Percentiles rank a stretch among this genome's conserved stretches.
Evolutionary conservation across 768 basidiomycete genomes (phyloP).

Genomic region (Symmetrospora coprosmae): DNA sequence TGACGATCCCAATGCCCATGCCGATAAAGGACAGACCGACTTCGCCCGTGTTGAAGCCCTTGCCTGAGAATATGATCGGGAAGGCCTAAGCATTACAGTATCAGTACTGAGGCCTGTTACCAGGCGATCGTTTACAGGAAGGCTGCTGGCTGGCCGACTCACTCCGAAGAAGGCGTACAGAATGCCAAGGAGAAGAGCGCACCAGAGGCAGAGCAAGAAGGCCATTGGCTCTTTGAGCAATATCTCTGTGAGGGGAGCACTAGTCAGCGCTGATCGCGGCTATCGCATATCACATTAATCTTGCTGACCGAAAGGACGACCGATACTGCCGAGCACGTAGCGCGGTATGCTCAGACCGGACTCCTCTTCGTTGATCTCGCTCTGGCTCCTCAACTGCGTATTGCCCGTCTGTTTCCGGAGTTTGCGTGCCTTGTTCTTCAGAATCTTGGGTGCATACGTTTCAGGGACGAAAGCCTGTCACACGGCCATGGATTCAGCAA

Average conservation of each 20-base stretch:
- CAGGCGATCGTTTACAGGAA: background rate
- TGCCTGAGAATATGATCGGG: background rate
- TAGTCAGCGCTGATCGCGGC: background rate
- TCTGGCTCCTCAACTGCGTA: slow-evolving; percentile 39
- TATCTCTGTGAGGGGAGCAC: background rate
- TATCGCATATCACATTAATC: background rate
- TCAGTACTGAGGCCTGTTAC: background rate
- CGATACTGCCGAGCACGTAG: slow-evolving; percentile 13
- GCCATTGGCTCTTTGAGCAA: slow-evolving; percentile 54
- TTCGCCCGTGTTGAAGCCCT: slow-evolving; percentile 6
- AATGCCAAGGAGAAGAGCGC: slow-evolving; percentile 37
- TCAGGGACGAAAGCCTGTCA: slow-evolving; percentile 52
- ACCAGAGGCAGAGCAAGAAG: slow-evolving; percentile 57
- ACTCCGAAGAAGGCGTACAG: slow-evolving; percentile 38
- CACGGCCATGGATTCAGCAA: no score
- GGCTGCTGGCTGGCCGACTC: slow-evolving; percentile 33
- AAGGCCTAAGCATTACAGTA: background rate
- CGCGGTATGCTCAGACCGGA: background rate
- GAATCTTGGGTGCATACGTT: slow-evolving; percentile 61
- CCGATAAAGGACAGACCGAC: slow-evolving; percentile 22
- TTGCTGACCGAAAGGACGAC: slow-evolving; percentile 6
- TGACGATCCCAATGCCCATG: slow-evolving; percentile 26
- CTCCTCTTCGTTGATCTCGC: background rate
- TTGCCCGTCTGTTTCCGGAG: slow-evolving; percentile 25
- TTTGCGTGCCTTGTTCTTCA: slow-evolving; percentile 40